phyloP scores from a whole-genome alignment of 73 alveolate species.

The Uronychia binucleata region DNA sequence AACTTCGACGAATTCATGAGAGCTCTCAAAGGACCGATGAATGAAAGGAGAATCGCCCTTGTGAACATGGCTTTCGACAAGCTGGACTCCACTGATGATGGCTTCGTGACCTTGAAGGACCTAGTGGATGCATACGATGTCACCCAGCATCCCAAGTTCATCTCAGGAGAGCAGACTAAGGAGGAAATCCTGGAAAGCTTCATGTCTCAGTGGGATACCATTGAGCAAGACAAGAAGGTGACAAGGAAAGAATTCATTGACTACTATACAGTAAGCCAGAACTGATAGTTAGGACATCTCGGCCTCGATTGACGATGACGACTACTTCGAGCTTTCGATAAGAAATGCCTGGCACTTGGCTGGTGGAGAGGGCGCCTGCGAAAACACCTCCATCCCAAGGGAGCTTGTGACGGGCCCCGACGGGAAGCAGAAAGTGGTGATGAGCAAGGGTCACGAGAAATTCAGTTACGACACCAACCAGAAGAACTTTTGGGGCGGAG shows the following conservation, averaged over 20 bases:
- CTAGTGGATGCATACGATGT: slow-evolving; percentile 52
- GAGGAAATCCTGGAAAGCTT: slow-evolving; percentile 60
- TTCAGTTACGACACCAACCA: slow-evolving; percentile 29
- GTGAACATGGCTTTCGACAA: slow-evolving; percentile 70
- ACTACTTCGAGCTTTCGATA: slow-evolving; percentile 76
- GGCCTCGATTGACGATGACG: slow-evolving; percentile 88
- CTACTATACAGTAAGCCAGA: slow-evolving; percentile 51
- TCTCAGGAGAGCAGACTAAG: slow-evolving; percentile 53
- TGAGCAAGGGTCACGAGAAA: slow-evolving; percentile 48
- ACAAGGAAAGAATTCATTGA: slow-evolving; percentile 76
- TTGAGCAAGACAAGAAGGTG: slow-evolving; percentile 61
- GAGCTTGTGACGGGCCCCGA: slow-evolving; percentile 48
- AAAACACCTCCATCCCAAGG: slow-evolving; percentile 64
- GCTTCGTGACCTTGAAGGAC: slow-evolving; percentile 42
- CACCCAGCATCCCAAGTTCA: slow-evolving; percentile 62
- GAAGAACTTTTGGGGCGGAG: slow-evolving; percentile 51
- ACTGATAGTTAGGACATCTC: slow-evolving; percentile 50
- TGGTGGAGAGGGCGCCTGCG: slow-evolving; percentile 67
- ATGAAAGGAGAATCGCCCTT: slow-evolving; percentile 64
- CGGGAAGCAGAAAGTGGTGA: slow-evolving; percentile 57
- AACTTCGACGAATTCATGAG: slow-evolving; percentile 65
- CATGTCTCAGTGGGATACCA: slow-evolving; percentile 68
- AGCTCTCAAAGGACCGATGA: slow-evolving; percentile 72
- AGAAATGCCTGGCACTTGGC: slow-evolving; percentile 89
- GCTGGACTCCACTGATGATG: slow-evolving; percentile 70